A percentile compares a stretch with the other conserved stretches of the same genome.
These are phyloP conservation scores for Millerago galiae DNA, from an alignment of 805 yeast genomes.

Conservation along the genomic window DNA sequence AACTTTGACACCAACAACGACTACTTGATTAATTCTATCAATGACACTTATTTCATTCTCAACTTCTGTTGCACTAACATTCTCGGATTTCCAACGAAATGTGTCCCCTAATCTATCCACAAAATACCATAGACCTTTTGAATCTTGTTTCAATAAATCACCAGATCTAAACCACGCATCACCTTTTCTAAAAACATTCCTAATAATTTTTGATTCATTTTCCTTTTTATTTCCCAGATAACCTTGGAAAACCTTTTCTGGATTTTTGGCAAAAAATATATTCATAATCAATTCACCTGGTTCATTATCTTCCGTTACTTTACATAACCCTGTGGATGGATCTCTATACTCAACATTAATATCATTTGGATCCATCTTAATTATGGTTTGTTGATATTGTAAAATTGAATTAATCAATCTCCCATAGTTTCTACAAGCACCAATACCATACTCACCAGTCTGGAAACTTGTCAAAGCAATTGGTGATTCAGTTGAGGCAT, in stretches of 20 bases:
- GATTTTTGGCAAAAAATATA: slow-evolving; percentile 53
- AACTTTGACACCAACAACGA: slow-evolving; percentile 82
- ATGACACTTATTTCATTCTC: slow-evolving; percentile 57
- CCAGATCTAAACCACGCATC: slow-evolving; percentile 92
- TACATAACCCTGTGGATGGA: slow-evolving; percentile 56
- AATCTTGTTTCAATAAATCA: slow-evolving; percentile 66
- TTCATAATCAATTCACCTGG: slow-evolving; percentile 87
- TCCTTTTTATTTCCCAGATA: slow-evolving; percentile 77
- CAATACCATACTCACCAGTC: slow-evolving; percentile 71
- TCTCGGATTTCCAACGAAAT: slow-evolving; percentile 94
- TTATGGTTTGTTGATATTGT: slow-evolving; percentile 50
- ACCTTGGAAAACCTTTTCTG: slow-evolving; percentile 82
- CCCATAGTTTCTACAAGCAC: slow-evolving; percentile 84
- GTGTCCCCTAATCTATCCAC: slow-evolving; percentile 94
- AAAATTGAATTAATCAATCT: slow-evolving; percentile 44
- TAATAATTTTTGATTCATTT: slow-evolving; percentile 66
- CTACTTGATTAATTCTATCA: slow-evolving; percentile 49
- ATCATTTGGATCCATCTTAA: slow-evolving; percentile 76
- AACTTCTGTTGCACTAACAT: slow-evolving; percentile 89
- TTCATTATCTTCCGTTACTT: slow-evolving; percentile 46
- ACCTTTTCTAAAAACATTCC: slow-evolving; percentile 73
- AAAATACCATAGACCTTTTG: slow-evolving; percentile 67
- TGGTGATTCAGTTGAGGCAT: slow-evolving; percentile 92
- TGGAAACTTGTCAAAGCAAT: slow-evolving; percentile 80
- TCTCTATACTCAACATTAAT: slow-evolving; percentile 66